Evolutionary conservation across 2,329 filamentous ascomycete species (phyloP), one percentile per base, ranked within the genome.

Genomic region (Hypoxylon sp.): DNA sequence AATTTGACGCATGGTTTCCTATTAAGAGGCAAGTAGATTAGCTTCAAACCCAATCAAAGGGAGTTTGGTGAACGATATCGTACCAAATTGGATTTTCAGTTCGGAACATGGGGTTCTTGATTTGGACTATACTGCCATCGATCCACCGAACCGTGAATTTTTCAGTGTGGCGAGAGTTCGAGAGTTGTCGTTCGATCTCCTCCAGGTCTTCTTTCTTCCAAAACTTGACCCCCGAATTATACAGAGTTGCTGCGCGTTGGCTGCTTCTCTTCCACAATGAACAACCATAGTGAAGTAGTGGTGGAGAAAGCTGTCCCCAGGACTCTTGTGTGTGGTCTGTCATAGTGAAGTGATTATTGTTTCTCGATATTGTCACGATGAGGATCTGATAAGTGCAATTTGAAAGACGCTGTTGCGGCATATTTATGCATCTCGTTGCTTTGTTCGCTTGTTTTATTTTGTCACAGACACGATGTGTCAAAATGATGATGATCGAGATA

Each of bases 261-360:
- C 39, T 44, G 11, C 17, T 22, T 17, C 2, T 9, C 10, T 44
- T 44, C 39, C 39, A 19, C 19, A 11, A n/a, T 14, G 35, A 51
- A 19, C 42, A 42, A 26, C 37, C 58, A 54, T 51, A 61, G 19
- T 35, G 11, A 24, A 61, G 13, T 33, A 60, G 19, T 14, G 35
- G 35, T 14, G 14, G 4, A 9, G 14, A 39, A 3, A 4, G 5
- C 14, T 39, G 35, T 14, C 13, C 14, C 35, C 1, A 2, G 14
- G 13, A 13, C 5, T n/a, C 14, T 39, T n/a, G 35, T n/a, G 35
- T 5, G 35, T 39, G n/a, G 5, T 39, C 14, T 39, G 35, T 2
- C 35, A 39, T 39, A 5, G 14, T 5, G 13, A n/a, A 44, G 39
- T n/a, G 13, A 19, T 19, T 44, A 44, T 44, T n/a, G 1, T 17